These are phyloP conservation scores for Oehlia diaphana DNA, from an alignment of 192 early-diverging fungal species.

Conservation along the genomic window DNA sequence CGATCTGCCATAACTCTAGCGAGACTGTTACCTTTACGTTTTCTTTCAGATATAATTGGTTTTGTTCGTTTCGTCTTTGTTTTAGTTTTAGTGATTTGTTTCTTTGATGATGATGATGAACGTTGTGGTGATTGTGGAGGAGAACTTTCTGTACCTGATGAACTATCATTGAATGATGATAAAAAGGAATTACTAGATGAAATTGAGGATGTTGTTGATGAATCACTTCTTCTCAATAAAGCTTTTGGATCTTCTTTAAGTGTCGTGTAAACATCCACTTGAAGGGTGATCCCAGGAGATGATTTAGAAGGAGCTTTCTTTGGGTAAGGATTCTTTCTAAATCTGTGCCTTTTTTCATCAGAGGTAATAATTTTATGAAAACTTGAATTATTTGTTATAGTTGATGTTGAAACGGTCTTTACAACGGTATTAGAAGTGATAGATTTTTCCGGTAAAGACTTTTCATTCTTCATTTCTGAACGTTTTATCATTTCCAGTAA, in stretches of 20 bases:
- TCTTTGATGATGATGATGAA: neutral
- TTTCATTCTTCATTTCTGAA: neutral
- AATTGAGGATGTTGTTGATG: neutral
- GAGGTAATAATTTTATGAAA: neutral
- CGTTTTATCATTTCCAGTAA: slow-evolving; percentile 10
- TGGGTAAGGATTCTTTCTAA: slow-evolving; percentile 14
- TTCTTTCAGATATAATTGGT: neutral
- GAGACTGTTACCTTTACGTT: neutral
- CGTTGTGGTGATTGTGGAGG: neutral
- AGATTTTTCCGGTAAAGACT: neutral
- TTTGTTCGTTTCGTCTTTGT: slow-evolving; percentile 1
- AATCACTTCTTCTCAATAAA: neutral
- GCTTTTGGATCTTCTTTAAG: slow-evolving; percentile 12
- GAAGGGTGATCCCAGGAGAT: slow-evolving; percentile 5
- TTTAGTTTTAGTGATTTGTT: neutral
- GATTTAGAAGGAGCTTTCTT: slow-evolving; percentile 7
- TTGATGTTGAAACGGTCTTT: neutral
- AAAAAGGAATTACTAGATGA: too few species aligned
- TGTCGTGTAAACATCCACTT: neutral
- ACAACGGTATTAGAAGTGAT: neutral
- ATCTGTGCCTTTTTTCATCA: neutral
- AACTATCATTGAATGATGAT: neutral
- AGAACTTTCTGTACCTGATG: neutral
- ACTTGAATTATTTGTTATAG: too few species aligned
- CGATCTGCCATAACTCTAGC: slow-evolving; percentile 26